A percentile compares a stretch with the other conserved stretches of the same genome.
phyloP scores from a whole-genome alignment of 257 asterid genomes.

The Przewalskia tangutica region DNA sequence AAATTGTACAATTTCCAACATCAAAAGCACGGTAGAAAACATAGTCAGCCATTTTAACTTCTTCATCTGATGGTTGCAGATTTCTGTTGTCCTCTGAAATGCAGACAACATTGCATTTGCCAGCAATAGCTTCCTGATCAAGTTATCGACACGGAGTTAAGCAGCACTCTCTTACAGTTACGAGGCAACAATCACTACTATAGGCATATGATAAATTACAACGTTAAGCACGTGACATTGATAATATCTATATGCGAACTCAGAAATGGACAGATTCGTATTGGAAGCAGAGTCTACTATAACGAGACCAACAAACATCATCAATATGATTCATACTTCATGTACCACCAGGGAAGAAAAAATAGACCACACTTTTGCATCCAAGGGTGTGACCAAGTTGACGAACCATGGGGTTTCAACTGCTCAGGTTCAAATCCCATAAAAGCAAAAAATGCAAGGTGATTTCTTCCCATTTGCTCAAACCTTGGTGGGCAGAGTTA shows the following conservation, averaged over 20 bases:
- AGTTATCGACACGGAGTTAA: background rate
- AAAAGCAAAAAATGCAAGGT: background rate
- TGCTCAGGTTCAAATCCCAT: background rate
- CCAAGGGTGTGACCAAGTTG: background rate
- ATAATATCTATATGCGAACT: background rate
- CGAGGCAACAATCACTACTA: background rate
- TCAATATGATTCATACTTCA: background rate
- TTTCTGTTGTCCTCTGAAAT: slow-evolving; percentile 63
- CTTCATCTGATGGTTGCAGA: slow-evolving; percentile 66
- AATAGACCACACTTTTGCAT: background rate
- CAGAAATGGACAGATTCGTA: background rate
- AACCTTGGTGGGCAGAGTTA: background rate
- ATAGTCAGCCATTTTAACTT: slow-evolving; percentile 53
- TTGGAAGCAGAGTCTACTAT: background rate
- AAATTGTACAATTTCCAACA: slow-evolving; percentile 42
- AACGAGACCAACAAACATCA: background rate
- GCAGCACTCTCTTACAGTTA: slow-evolving; percentile 3
- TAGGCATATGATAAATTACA: background rate
- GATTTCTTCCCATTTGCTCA: background rate
- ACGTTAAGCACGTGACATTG: background rate
- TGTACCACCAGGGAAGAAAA: background rate
- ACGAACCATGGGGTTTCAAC: background rate
- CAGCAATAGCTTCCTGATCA: slow-evolving; percentile 81
- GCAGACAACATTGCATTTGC: slow-evolving; percentile 80
- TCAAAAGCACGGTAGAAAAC: slow-evolving; percentile 69